A percentile compares a stretch with the other conserved stretches of the same genome.
Conservation (phyloP, 2,329 filamentous ascomycete species). For the Pseudofabraea citricarpa region DNA sequence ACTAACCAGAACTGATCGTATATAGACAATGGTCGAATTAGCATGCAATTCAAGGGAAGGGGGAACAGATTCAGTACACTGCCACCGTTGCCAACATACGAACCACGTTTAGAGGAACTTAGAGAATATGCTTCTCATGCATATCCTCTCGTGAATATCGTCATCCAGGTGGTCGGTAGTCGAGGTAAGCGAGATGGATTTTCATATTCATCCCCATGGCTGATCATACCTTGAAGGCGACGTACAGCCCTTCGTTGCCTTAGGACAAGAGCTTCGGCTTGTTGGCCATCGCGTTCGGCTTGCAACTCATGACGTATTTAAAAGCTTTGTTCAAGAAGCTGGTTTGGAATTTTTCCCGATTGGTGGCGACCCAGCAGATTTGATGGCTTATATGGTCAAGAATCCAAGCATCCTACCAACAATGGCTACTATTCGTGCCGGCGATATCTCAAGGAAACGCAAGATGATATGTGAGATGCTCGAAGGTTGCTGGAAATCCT, state of each 20-base stretch:
- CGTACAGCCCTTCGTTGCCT: constrained; percentile 54
- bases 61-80: neutral
- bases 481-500: constrained; percentile 78
- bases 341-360: constrained; percentile 53
- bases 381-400: constrained; percentile 91
- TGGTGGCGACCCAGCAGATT: constrained; percentile 61
- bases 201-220: neutral
- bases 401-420: constrained; percentile 79
- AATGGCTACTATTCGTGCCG: constrained; percentile 65
- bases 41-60: neutral
- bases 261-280: constrained; percentile 44
- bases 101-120: neutral
- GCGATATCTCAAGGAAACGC: constrained; percentile 68
- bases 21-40: neutral
- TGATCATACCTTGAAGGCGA: constrained; percentile 33
- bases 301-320: constrained; percentile 49
- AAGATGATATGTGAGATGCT: constrained; percentile 72
- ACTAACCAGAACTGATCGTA: neutral
- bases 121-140: neutral
- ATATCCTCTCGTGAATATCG: neutral
- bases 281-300: constrained; percentile 50
- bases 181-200: neutral
- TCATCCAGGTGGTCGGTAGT: neutral
- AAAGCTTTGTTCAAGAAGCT: constrained; percentile 45
- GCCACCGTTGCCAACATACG: neutral